Percentiles rank a stretch among this genome's conserved stretches.
These are phyloP conservation scores for Paecilomyces niveus DNA, from an alignment of 2,329 filamentous ascomycete genomes.

Conservation along the genomic window DNA sequence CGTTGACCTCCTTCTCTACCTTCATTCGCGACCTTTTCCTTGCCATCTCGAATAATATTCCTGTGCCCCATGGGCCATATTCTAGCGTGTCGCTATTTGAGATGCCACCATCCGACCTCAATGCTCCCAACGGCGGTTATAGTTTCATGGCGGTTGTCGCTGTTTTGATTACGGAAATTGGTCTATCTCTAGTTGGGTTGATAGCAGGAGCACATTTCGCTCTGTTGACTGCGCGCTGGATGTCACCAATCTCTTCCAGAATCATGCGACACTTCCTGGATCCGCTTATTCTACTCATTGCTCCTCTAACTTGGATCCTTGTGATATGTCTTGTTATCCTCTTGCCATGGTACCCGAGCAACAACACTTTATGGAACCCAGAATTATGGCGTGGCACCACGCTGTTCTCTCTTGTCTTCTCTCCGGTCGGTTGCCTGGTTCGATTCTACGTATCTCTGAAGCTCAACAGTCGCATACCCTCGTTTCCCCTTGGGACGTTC, in stretches of 20 bases:
- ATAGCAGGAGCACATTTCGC: constrained; percentile 67
- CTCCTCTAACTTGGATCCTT: constrained; percentile 64
- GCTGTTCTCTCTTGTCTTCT: constrained; percentile 68
- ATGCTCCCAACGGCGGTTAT: constrained; percentile 60
- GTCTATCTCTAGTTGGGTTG: constrained; percentile 60
- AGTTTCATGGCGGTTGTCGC: constrained; percentile 70
- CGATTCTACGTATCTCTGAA: constrained; percentile 63
- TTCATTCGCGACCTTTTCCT: constrained; percentile 75
- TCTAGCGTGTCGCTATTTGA: constrained; percentile 27
- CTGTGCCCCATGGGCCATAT: constrained; percentile 38
- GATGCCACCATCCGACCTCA: constrained; percentile 25
- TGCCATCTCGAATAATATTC: constrained; percentile 63
- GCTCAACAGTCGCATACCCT: constrained; percentile 56
- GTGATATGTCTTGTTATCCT: constrained; percentile 61
- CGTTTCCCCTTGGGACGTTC: constrained; percentile 79
- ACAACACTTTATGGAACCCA: constrained; percentile 23
- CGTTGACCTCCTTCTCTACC: constrained; percentile 77
- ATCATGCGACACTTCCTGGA: constrained; percentile 55
- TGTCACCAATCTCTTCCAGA: constrained; percentile 46
- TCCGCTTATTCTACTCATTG: constrained; percentile 54
- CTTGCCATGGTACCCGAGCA: constrained; percentile 49
- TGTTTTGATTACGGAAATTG: constrained; percentile 61
- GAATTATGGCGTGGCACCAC: constrained; percentile 65
- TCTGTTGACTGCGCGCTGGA: constrained; percentile 48
- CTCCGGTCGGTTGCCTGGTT: constrained; percentile 64